Evolutionary conservation across 257 asterid species (phyloP).

Genomic region (Fraxinus americana): DNA sequence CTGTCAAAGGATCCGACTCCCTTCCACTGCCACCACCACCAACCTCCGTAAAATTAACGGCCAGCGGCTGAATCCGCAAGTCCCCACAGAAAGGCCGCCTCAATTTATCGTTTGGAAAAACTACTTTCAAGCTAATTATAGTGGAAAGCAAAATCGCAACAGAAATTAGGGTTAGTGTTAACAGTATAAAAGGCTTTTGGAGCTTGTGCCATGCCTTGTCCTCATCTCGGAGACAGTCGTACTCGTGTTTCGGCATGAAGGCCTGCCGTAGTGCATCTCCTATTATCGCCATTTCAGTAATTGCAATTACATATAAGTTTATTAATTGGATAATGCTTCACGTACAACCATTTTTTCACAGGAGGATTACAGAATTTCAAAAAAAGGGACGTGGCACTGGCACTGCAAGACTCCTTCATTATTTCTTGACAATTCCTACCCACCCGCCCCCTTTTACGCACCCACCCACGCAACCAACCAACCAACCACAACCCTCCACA

Average conservation of each 20-base stretch:
- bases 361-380: no score
- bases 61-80: conserved; percentile 75
- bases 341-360: no score
- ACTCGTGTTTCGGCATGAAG: conserved; percentile 91
- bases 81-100: conserved; percentile 88
- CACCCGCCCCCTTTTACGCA: no score
- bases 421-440: no score
- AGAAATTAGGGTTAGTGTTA: conserved; percentile 41
- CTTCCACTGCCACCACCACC: conserved; percentile 26
- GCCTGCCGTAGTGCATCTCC: conserved; percentile 92
- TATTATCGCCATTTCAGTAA: conserved; percentile 46
- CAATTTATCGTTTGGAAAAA: conserved; percentile 63
- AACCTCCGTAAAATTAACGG: conserved; percentile 58
- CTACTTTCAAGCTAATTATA: conserved; percentile 66
- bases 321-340: no score
- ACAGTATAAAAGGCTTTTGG: conserved; percentile 50
- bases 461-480: no score
- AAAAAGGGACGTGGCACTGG: no score
- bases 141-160: conserved; percentile 57
- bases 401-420: no score
- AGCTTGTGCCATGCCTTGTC: conserved; percentile 77
- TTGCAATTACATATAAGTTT: conserved; percentile 22
- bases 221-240: conserved; percentile 82
- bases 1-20: conserved; percentile 62
- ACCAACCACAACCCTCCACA: no score